These are phyloP conservation scores for Flaveria linearis DNA, from an alignment of 129 eudicot genomes.

Conservation along the genomic window DNA sequence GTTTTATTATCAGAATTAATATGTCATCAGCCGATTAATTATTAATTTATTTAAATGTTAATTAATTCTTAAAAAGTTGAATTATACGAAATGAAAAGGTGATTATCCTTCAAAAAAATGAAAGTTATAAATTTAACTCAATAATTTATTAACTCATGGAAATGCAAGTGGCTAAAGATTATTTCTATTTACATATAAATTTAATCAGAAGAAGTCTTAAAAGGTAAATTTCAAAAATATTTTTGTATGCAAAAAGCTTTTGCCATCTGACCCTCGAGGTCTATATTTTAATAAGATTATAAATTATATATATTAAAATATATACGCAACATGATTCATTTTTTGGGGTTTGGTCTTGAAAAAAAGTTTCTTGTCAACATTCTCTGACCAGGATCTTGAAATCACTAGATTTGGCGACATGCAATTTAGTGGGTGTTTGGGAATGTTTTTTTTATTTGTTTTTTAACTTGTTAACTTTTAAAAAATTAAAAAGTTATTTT, in stretches of 20 bases:
- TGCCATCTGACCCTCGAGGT: slow-evolving; percentile 31
- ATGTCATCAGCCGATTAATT: neutral
- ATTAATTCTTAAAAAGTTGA: neutral
- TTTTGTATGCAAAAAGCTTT: slow-evolving; percentile 11
- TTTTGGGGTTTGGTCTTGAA: too few species aligned
- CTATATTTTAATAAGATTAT: neutral
- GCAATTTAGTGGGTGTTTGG: too few species aligned
- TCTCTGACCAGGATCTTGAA: too few species aligned
- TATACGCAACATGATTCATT: too few species aligned
- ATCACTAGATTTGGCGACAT: too few species aligned
- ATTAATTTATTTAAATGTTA: neutral
- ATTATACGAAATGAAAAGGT: neutral
- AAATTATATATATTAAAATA: too few species aligned
- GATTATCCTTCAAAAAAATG: neutral
- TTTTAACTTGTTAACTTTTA: too few species aligned
- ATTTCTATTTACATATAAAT: neutral
- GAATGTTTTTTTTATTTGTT: too few species aligned
- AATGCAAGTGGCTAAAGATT: neutral
- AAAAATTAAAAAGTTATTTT: too few species aligned
- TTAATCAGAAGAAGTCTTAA: neutral
- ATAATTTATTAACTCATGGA: neutral
- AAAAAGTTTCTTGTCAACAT: too few species aligned
- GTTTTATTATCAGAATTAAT: neutral
- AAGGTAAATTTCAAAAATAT: neutral
- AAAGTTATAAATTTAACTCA: neutral